A percentile compares a stretch with the other conserved stretches of the same genome.
Conservation (phyloP, 139 green algal genomes). For the Nannochloris sp. region DNA sequence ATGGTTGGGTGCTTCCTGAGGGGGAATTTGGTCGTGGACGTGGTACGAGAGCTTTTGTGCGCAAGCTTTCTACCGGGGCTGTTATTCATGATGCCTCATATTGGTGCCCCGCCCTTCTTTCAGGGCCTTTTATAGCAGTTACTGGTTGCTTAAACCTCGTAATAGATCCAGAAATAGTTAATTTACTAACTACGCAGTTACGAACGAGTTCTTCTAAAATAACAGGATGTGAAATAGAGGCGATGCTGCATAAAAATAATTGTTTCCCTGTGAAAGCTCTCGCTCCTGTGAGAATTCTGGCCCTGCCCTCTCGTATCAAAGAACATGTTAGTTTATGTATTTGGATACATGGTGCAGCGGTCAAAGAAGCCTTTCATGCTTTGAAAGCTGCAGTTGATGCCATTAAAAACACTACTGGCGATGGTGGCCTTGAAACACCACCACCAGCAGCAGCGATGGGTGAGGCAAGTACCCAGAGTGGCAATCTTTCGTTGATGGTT, state of each 20-base stretch:
- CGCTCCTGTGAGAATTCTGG: slow-evolving; percentile 15
- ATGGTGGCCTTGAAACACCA: neutral
- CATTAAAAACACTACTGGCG: slow-evolving; percentile 1
- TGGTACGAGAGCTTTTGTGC: slow-evolving; percentile 49
- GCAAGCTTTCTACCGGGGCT: slow-evolving; percentile 14
- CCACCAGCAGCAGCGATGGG: slow-evolving; percentile 2
- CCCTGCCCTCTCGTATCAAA: neutral
- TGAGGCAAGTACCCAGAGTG: slow-evolving; percentile 8
- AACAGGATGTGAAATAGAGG: too few species aligned
- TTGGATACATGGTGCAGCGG: slow-evolving; percentile 16
- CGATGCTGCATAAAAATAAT: slow-evolving; percentile 19
- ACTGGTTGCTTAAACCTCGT: too few species aligned
- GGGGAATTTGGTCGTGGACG: slow-evolving; percentile 35
- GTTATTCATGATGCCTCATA: slow-evolving; percentile 67
- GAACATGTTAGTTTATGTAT: neutral
- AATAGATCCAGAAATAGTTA: too few species aligned
- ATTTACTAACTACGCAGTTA: too few species aligned
- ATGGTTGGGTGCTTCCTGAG: slow-evolving; percentile 46
- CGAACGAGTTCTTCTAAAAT: too few species aligned
- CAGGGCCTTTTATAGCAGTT: slow-evolving; percentile 21
- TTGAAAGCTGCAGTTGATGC: neutral
- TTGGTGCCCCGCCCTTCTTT: slow-evolving; percentile 47
- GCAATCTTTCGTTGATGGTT: too few species aligned
- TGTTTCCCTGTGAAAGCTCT: slow-evolving; percentile 26
- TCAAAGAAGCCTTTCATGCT: neutral